These are phyloP conservation scores for Pythium dissotocum DNA, from an alignment of 352 stramenopile genomes.

Conservation along the genomic window DNA sequence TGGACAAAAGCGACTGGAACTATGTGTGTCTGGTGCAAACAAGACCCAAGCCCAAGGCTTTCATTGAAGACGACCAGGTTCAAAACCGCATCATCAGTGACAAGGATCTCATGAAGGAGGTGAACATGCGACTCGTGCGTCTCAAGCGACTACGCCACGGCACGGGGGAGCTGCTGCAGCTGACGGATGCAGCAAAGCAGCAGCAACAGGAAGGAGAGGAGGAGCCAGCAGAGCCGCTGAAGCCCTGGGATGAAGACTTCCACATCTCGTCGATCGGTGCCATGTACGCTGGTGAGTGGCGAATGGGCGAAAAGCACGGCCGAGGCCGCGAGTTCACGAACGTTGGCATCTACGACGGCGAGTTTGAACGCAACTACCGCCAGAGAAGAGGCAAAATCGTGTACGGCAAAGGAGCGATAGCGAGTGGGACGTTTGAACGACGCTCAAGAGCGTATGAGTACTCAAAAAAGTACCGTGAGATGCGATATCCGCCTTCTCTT, in stretches of 20 bases:
- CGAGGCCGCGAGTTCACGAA: constrained; percentile 63
- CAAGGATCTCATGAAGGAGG: constrained; percentile 48
- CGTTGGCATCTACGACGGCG: constrained; percentile 58
- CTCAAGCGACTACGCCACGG: constrained; percentile 58
- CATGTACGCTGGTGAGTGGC: constrained; percentile 57
- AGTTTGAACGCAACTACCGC: constrained; percentile 47
- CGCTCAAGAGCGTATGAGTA: constrained; percentile 47
- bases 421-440: constrained; percentile 46
- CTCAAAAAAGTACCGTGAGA: constrained; percentile 37
- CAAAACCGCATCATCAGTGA: constrained; percentile 47
- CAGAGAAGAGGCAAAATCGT: constrained; percentile 53
- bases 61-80: constrained; percentile 59
- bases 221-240: constrained; percentile 10
- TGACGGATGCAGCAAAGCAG: constrained; percentile 4
- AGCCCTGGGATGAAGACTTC: constrained; percentile 57
- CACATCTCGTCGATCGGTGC: constrained; percentile 66
- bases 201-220: background rate
- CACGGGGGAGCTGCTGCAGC: constrained; percentile 43
- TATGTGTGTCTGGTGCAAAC: constrained; percentile 63
- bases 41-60: constrained; percentile 48
- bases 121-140: constrained; percentile 68
- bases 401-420: constrained; percentile 58
- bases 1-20: constrained; percentile 69
- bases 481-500: constrained; percentile 39
- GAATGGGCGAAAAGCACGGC: constrained; percentile 53